Percentiles rank a stretch among this genome's conserved stretches.
Evolutionary conservation across 306 rosid genomes (phyloP).

Genomic region (Quercus mongolica): DNA sequence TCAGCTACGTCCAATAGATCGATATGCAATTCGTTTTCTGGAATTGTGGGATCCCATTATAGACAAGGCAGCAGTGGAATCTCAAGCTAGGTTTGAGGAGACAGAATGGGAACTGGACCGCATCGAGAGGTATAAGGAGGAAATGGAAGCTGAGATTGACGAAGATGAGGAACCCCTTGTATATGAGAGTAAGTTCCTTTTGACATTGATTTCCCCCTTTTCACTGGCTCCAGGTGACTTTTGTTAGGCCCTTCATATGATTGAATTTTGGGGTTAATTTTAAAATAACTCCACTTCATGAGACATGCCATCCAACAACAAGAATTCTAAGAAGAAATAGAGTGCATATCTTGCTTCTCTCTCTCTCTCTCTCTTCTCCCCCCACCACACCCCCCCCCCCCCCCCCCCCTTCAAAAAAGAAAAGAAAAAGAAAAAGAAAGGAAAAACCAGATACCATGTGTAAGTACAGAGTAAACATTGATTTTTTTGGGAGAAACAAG

Average conservation of each 20-base stretch:
- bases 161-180: slow-evolving; percentile 98
- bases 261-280: background rate
- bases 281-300: background rate
- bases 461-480: background rate
- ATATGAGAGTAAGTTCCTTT: slow-evolving; percentile 78
- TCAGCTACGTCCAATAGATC: slow-evolving; percentile 89
- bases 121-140: slow-evolving; percentile 94
- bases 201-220: background rate
- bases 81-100: slow-evolving; percentile 89
- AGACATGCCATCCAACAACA: background rate
- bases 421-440: background rate
- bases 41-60: slow-evolving; percentile 95
- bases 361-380: background rate
- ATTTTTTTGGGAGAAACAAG: too few relatives aligned
- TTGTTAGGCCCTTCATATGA: background rate
- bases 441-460: background rate
- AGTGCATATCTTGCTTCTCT: background rate
- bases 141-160: slow-evolving; percentile 98
- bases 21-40: slow-evolving; percentile 91
- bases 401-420: too few relatives aligned
- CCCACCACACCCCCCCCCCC: too few relatives aligned
- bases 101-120: slow-evolving; percentile 98
- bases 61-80: slow-evolving; percentile 78
- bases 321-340: background rate
- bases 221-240: slow-evolving; percentile 3